Conservation (phyloP, 176 grass and related monocot species). For the Aechmea fasciata region DNA sequence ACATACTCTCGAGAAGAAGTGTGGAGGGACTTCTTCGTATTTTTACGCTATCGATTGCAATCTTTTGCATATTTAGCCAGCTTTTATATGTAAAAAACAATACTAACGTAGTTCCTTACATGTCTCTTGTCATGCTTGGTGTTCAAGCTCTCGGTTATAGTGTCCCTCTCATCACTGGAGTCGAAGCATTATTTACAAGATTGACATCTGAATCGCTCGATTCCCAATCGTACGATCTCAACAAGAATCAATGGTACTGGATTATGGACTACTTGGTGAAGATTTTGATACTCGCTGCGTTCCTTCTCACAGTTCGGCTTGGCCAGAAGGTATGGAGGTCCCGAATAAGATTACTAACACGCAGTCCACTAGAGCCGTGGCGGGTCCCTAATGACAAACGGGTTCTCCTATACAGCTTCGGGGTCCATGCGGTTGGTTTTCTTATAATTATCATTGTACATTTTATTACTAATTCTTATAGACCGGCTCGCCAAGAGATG, state of each 20-base stretch:
- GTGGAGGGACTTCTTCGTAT: conserved; percentile 75
- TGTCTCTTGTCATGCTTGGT: conserved; percentile 70
- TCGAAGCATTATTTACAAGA: conserved; percentile 68
- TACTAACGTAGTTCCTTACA: conserved; percentile 44
- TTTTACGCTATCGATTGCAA: conserved; percentile 48
- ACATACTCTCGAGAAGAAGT: conserved; percentile 66
- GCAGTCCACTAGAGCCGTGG: conserved; percentile 57
- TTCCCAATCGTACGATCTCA: conserved; percentile 44
- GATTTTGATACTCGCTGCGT: conserved; percentile 56
- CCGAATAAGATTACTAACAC: conserved; percentile 60
- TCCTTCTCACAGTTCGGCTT: conserved; percentile 64
- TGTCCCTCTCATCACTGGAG: conserved; percentile 71
- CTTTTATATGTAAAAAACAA: conserved; percentile 64
- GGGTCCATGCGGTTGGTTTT: conserved; percentile 50
- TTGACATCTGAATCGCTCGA: conserved; percentile 29
- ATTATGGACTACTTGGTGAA: conserved; percentile 76
- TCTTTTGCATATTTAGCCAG: conserved; percentile 45
- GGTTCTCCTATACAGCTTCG: conserved; percentile 45
- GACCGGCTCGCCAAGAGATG: conserved; percentile 30
- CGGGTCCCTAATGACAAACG: conserved; percentile 64
- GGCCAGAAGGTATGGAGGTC: conserved; percentile 86
- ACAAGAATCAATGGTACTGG: conserved; percentile 58
- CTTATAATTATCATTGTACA: conserved; percentile 38
- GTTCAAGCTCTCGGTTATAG: conserved; percentile 81
- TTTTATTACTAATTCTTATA: conserved; percentile 34